phyloP scores from a whole-genome alignment of 805 yeast genomes.

The Candida saitoana region DNA sequence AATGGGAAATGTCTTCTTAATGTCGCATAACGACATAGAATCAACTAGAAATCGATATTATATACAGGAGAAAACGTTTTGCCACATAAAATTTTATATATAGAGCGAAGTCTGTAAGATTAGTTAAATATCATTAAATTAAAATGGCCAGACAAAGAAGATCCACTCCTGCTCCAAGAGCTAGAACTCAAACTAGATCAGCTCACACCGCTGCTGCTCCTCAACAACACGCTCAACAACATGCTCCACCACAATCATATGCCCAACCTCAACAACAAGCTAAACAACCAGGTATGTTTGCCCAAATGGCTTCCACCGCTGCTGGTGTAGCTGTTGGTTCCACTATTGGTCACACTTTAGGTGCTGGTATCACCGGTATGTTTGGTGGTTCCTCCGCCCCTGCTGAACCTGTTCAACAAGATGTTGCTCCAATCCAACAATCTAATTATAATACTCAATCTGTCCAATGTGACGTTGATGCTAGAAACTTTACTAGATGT shows the following conservation, averaged over 20 bases:
- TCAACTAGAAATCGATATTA: not conserved
- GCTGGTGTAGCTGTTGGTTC: conserved; percentile 99
- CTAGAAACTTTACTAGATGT: conserved; percentile 93
- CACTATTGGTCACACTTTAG: conserved; percentile 92
- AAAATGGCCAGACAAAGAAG: conserved; percentile 52
- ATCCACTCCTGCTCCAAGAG: conserved; percentile 45
- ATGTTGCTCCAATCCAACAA: conserved; percentile 29
- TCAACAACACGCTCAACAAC: conserved; percentile 15
- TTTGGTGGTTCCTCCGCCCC: conserved; percentile 74
- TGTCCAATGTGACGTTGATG: conserved; percentile 82
- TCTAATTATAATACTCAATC: conserved; percentile 38
- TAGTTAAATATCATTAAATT: too few species aligned
- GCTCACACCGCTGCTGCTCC: conserved; percentile 76
- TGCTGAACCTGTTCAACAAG: conserved; percentile 48
- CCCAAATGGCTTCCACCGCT: conserved; percentile 98
- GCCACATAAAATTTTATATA: conserved; percentile 2
- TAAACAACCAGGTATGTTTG: conserved; percentile 75
- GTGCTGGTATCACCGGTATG: conserved; percentile 88
- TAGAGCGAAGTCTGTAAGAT: not conserved
- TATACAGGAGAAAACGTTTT: not conserved
- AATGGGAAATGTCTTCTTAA: too few species aligned
- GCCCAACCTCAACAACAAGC: conserved; percentile 50
- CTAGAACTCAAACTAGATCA: conserved; percentile 50
- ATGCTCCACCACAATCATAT: conserved; percentile 15
- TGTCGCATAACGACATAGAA: too few species aligned